Percentiles rank a stretch among this genome's conserved stretches.
phyloP scores from a whole-genome alignment of 345 rosid genomes.

The Salix koriyanagi region DNA sequence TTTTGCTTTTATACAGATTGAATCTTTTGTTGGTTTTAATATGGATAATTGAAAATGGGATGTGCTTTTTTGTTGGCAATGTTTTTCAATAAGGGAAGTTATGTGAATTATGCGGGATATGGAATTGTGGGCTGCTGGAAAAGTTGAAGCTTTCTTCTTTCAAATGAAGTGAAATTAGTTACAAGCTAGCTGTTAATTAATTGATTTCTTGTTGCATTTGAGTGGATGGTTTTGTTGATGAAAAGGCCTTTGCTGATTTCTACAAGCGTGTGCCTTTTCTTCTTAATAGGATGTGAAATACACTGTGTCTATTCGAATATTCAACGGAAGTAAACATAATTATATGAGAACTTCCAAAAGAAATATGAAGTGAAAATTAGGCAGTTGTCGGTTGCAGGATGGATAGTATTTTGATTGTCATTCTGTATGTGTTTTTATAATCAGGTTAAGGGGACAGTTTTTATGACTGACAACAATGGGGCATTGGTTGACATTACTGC shows the following conservation, averaged over 20 bases:
- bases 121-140: background rate
- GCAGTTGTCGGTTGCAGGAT: background rate
- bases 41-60: background rate
- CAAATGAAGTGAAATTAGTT: background rate
- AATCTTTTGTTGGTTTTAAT: background rate
- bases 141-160: background rate
- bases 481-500: constrained; percentile 85
- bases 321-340: background rate
- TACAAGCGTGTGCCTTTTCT: background rate
- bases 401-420: background rate
- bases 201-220: background rate
- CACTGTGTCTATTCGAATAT: background rate
- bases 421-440: background rate
- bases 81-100: background rate
- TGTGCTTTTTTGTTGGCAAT: background rate
- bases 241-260: background rate
- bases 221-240: background rate
- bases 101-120: background rate
- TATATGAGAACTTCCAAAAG: background rate
- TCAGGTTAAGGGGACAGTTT: constrained; percentile 87
- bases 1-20: background rate
- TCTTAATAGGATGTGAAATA: background rate
- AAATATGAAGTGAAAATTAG: background rate
- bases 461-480: constrained; percentile 61
- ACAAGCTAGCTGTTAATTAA: background rate